Evolutionary conservation across 2,329 filamentous ascomycete genomes (phyloP).

Genomic region (Epichloe glyceriae): DNA sequence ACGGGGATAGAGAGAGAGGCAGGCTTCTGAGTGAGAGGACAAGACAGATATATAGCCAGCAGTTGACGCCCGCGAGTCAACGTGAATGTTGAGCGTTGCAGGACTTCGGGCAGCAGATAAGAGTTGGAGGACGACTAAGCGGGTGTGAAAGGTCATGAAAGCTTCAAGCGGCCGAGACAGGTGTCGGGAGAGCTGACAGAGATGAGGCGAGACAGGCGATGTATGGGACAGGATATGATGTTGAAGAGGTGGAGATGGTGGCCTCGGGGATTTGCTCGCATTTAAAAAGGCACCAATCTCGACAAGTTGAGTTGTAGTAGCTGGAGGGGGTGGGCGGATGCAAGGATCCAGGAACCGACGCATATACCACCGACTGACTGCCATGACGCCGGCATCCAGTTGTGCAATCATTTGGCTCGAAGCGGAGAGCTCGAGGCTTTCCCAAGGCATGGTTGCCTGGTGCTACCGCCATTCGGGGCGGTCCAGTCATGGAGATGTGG

Average conservation of each 20-base stretch:
- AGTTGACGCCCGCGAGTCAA: not conserved
- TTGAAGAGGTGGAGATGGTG: not conserved
- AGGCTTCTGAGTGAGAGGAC: not conserved
- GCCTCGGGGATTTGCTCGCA: not conserved
- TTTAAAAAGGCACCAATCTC: constrained; percentile 6
- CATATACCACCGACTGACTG: not conserved
- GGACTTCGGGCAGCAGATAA: not conserved
- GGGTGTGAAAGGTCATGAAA: not conserved
- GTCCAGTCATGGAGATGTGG: not conserved
- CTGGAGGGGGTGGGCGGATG: not conserved
- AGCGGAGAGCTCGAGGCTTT: not conserved
- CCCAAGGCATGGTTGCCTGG: constrained; percentile 20
- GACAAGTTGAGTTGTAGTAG: not conserved
- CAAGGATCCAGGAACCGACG: constrained; percentile 8
- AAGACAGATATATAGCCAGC: not conserved
- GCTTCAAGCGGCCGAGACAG: not conserved
- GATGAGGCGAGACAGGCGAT: not conserved
- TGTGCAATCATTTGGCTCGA: constrained; percentile 2
- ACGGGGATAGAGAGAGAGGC: too few relatives aligned
- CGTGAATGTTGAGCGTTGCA: not conserved
- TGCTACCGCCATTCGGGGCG: constrained; percentile 9
- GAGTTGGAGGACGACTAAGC: not conserved
- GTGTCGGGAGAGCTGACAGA: not conserved
- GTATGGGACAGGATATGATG: not conserved
- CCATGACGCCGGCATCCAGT: not conserved